Percentiles rank a stretch among this genome's conserved stretches.
These are phyloP conservation scores for Lyophyllum atratum DNA, from an alignment of 768 basidiomycete genomes.

Conservation along the genomic window DNA sequence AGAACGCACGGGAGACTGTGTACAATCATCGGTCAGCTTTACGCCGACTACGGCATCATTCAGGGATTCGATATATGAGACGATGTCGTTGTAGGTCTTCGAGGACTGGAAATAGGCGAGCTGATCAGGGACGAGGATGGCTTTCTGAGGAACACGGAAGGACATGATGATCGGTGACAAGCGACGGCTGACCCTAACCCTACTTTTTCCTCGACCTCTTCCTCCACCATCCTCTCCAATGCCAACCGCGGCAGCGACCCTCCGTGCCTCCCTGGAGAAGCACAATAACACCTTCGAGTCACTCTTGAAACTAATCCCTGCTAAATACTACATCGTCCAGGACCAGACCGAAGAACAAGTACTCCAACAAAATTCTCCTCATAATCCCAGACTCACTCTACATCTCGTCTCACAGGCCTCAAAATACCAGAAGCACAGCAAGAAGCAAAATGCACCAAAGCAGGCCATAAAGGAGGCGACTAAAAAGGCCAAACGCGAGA, in stretches of 20 bases:
- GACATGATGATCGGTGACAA: conserved; percentile 20
- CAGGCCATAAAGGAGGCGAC: conserved; percentile 88
- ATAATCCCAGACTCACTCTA: background rate
- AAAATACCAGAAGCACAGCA: conserved; percentile 87
- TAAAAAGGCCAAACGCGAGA: conserved; percentile 85
- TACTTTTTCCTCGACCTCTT: background rate
- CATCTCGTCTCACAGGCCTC: conserved; percentile 50
- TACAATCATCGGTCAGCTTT: conserved; percentile 69
- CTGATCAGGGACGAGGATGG: conserved; percentile 75
- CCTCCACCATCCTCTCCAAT: conserved; percentile 35
- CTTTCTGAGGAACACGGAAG: conserved; percentile 63
- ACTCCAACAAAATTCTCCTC: conserved; percentile 9
- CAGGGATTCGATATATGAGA: conserved; percentile 70
- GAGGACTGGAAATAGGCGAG: conserved; percentile 82
- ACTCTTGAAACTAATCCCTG: conserved; percentile 82
- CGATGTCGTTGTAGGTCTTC: conserved; percentile 63
- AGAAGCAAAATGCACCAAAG: conserved; percentile 80
- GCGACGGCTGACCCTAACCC: background rate
- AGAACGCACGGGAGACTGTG: conserved; percentile 58
- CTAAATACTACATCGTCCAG: conserved; percentile 81
- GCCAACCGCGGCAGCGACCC: conserved; percentile 48
- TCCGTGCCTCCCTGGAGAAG: conserved; percentile 68
- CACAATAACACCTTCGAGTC: conserved; percentile 89
- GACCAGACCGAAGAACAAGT: conserved; percentile 73
- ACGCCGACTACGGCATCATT: conserved; percentile 76